Conservation (phyloP, 768 basidiomycete genomes). For the Lyophyllum atratum region DNA sequence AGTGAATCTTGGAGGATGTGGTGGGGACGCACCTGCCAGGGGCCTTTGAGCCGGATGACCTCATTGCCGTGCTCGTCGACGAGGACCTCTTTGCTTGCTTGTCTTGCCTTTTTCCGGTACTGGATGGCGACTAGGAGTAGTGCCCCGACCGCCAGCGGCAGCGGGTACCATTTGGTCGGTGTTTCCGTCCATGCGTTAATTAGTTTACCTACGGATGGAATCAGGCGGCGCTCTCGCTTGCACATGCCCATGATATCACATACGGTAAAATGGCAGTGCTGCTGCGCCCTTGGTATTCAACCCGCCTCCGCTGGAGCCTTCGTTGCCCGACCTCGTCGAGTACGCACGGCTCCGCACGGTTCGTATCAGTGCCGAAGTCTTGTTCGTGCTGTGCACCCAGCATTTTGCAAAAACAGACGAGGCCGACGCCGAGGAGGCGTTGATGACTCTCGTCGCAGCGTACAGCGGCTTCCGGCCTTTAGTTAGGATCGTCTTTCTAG, state of each 20-base stretch:
- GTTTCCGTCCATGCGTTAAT: conserved; percentile 82
- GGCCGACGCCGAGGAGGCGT: conserved; percentile 48
- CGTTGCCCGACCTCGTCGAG: conserved; percentile 34
- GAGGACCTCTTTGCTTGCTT: conserved; percentile 62
- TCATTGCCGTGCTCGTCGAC: conserved; percentile 85
- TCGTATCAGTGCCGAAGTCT: conserved; percentile 48
- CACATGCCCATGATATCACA: conserved; percentile 20
- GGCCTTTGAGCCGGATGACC: conserved; percentile 79
- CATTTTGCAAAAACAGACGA: conserved; percentile 50
- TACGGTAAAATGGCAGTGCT: conserved; percentile 54
- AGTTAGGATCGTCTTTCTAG: conserved; percentile 50
- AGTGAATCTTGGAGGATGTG: neutral
- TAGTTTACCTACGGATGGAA: conserved; percentile 52
- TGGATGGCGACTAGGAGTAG: conserved; percentile 81
- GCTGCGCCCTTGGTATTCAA: conserved; percentile 21
- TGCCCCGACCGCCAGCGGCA: conserved; percentile 88
- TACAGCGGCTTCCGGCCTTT: conserved; percentile 58
- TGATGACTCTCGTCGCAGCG: conserved; percentile 57
- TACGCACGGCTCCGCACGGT: conserved; percentile 46
- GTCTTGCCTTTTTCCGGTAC: conserved; percentile 60
- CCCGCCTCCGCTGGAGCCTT: conserved; percentile 23
- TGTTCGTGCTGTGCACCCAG: conserved; percentile 56
- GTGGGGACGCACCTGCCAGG: conserved; percentile 76
- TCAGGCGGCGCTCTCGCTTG: conserved; percentile 7
- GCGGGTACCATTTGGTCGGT: conserved; percentile 93